Evolutionary conservation across 2,329 filamentous ascomycete species (phyloP).

Genomic region (Aspergillus cejpii): DNA sequence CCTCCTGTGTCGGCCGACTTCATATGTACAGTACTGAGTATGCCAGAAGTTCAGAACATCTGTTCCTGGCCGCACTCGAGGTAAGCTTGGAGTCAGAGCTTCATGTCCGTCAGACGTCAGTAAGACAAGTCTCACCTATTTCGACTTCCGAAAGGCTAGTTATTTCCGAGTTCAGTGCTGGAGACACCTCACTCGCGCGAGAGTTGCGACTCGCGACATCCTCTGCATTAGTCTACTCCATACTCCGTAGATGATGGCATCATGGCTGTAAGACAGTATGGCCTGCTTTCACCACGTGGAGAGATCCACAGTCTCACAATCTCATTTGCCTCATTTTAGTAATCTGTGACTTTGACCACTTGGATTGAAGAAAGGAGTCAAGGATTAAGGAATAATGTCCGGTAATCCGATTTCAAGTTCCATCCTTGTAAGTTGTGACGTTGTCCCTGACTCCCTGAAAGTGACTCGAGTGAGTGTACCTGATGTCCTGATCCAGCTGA

Average conservation of each 20-base stretch:
- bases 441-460: too few species aligned
- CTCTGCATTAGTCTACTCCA: conserved; percentile 23
- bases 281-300: not conserved
- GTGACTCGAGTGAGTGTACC: not conserved
- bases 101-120: too few species aligned
- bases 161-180: conserved; percentile 42
- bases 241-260: too few species aligned
- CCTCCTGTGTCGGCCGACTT: conserved; percentile 31
- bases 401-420: too few species aligned
- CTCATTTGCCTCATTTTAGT: not conserved
- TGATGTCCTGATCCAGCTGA: conserved; percentile 10
- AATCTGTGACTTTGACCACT: not conserved
- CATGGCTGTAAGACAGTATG: too few species aligned
- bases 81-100: too few species aligned
- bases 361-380: too few species aligned
- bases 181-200: conserved; percentile 37
- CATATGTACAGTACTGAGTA: too few species aligned
- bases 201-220: conserved; percentile 33
- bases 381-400: too few species aligned
- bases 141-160: conserved; percentile 28
- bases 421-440: too few species aligned
- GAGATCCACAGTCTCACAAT: not conserved
- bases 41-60: too few species aligned
- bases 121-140: conserved; percentile 30
- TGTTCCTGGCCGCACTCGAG: conserved; percentile 37